Base-by-base conservation (phyloP, 1,139 yeast species). In the Kodamaea suecica region DNA sequence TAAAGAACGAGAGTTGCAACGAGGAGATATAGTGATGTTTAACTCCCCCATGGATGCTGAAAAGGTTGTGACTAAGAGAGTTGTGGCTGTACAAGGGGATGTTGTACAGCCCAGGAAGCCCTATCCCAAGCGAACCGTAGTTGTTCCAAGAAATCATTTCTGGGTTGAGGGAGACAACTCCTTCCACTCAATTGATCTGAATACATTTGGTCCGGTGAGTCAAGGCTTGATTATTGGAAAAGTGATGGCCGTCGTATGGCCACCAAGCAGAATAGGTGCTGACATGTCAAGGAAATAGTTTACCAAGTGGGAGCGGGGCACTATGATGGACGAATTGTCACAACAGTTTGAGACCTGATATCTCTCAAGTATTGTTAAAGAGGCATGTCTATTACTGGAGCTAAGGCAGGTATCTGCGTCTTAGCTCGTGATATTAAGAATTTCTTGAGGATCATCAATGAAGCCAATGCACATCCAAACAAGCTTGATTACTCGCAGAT, bases 101-200 rank as follows among this genome's bases (percentile, higher is more conserved):
- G 55, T 66, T 3, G 68, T 88, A 1, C 51, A 59, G 16, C 78
- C 95, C 2, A 62, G 72, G 8, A 57, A 60, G 20, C 79, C 79
- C 13, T 86, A 84, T 52, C 92, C 95, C 1, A 73, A 78, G 49
- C 62, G 69, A 2, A 63, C 66, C 29, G 79, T 82, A 6, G 61
- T 61, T 17, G 63, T 90, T 2, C 96, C 96, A 3, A 60, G 85
- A 38, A 83, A 80, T 49, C 97, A 90, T 54, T 50, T 86, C 9
- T 90, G 97, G 97, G 88, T 88, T 0, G 97, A 90, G 57, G 97
- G 97, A 3, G 97, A 90, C 55, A 88, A 87, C 53, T 59, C 60
- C n/a, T 64, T 81, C 36, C 96, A 86, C 50, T 83, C 95, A 1
- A 63, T 87, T 3, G 97, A 88, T 58, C 80, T 92, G 32, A 87